Evolutionary conservation across 305 asterid genomes (phyloP).

Genomic region (Fraxinus baroniana): DNA sequence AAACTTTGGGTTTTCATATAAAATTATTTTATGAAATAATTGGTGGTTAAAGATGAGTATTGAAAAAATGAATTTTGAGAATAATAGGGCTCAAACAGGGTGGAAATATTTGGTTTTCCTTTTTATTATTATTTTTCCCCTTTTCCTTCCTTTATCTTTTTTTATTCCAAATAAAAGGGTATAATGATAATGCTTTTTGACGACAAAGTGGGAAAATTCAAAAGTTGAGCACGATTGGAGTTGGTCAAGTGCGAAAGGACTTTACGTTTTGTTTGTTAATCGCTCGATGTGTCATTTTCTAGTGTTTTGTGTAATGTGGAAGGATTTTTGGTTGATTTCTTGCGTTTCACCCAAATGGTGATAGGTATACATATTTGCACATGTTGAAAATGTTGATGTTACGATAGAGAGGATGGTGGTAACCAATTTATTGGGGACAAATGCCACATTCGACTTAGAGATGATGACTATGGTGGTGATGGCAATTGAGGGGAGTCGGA

Average conservation of each 20-base stretch:
- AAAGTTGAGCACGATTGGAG: neutral
- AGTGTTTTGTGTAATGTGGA: neutral
- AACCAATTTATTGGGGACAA: neutral
- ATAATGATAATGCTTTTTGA: neutral
- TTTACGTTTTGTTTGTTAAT: neutral
- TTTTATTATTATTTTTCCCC: neutral
- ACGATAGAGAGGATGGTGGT: neutral
- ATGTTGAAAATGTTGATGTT: neutral
- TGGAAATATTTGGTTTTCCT: too few species aligned
- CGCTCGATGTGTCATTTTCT: neutral
- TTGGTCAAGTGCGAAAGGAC: neutral
- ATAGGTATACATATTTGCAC: neutral
- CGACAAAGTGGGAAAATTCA: neutral
- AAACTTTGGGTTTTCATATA: too few species aligned
- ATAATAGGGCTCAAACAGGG: too few species aligned
- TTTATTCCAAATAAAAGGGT: neutral
- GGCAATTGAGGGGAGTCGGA: neutral
- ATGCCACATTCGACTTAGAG: neutral
- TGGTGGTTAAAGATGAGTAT: too few species aligned
- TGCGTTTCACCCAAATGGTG: neutral
- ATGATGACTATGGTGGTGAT: neutral
- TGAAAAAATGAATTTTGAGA: too few species aligned
- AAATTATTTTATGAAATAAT: too few species aligned
- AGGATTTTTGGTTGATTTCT: neutral
- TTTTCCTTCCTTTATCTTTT: neutral